Evolutionary conservation across 495 filamentous ascomycete genomes (phyloP).

Genomic region (Lineolata rhizophorae): DNA sequence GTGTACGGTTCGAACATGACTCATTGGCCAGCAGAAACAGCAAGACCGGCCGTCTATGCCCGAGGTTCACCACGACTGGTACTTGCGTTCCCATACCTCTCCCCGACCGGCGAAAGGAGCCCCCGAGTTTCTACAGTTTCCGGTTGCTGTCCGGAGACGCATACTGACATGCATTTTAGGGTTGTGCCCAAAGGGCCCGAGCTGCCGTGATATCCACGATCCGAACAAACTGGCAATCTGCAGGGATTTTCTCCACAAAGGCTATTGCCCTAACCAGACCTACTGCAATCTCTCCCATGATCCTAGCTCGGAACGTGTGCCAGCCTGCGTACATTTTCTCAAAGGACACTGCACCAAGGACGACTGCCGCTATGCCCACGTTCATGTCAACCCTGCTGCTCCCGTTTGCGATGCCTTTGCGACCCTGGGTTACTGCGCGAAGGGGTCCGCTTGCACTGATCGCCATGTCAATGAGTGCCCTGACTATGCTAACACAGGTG

Average conservation of each 20-base stretch:
- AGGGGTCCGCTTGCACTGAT: constrained; percentile 54
- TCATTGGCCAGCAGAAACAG: constrained; percentile 48
- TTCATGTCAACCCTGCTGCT: constrained; percentile 58
- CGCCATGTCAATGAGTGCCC: constrained; percentile 84
- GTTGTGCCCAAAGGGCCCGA: constrained; percentile 56
- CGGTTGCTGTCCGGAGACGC: neutral
- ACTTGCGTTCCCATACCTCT: constrained; percentile 25
- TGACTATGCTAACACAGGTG: constrained; percentile 77
- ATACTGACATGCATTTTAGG: constrained; percentile 19
- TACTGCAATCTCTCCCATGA: constrained; percentile 90
- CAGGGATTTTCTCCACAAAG: constrained; percentile 63
- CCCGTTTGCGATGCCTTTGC: constrained; percentile 73
- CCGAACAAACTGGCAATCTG: constrained; percentile 77
- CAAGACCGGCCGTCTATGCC: no score
- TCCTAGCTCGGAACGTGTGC: constrained; percentile 61
- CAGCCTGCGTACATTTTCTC: constrained; percentile 75
- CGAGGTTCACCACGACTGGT: constrained; percentile 82
- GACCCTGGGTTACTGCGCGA: constrained; percentile 72
- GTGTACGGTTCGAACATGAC: constrained; percentile 17
- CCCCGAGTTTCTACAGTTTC: constrained; percentile 4
- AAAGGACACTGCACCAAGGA: constrained; percentile 78
- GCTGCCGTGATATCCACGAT: constrained; percentile 70
- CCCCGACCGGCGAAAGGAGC: constrained; percentile 4
- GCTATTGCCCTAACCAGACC: constrained; percentile 55
- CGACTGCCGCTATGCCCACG: constrained; percentile 76